Percentiles rank a stretch among this genome's conserved stretches.
These are phyloP conservation scores for Sphenostylis stenocarpa DNA, from an alignment of 306 rosid genomes.

Conservation along the genomic window DNA sequence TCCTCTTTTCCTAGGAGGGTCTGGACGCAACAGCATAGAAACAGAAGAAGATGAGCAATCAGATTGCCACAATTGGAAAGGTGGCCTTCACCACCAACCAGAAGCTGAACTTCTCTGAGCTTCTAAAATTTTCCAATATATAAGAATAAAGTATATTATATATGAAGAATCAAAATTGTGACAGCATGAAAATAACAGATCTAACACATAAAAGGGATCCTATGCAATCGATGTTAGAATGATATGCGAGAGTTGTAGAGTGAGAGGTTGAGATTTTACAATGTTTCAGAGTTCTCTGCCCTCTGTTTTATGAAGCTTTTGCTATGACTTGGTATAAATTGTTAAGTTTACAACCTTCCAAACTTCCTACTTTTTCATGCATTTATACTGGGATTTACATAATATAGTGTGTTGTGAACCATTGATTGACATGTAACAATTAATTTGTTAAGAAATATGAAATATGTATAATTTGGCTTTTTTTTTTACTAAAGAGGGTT, in stretches of 20 bases:
- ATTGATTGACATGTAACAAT: not conserved
- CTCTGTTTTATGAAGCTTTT: slow-evolving; percentile 33
- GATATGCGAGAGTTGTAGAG: slow-evolving; percentile 27
- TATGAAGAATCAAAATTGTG: slow-evolving; percentile 35
- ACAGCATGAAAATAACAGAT: slow-evolving; percentile 30
- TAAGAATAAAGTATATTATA: not conserved
- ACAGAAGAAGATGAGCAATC: slow-evolving; percentile 64
- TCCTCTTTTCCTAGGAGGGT: slow-evolving; percentile 41
- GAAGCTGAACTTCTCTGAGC: slow-evolving; percentile 31
- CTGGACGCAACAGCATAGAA: slow-evolving; percentile 52
- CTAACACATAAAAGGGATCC: slow-evolving; percentile 22
- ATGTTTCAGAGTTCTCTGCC: slow-evolving; percentile 14
- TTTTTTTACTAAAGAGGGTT: too few relatives aligned
- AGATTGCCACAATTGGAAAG: slow-evolving; percentile 68
- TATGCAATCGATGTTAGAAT: slow-evolving; percentile 4
- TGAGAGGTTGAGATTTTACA: slow-evolving; percentile 27
- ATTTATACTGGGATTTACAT: not conserved
- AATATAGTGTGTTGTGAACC: not conserved
- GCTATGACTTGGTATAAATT: slow-evolving; percentile 5
- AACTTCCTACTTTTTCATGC: not conserved
- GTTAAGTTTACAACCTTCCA: not conserved
- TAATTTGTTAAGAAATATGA: too few relatives aligned
- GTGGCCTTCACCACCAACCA: slow-evolving; percentile 36
- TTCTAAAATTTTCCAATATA: slow-evolving; percentile 34
- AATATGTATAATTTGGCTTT: too few relatives aligned